A percentile compares a stretch with the other conserved stretches of the same genome.
phyloP scores from a whole-genome alignment of 257 asterid species.

The Forsythia viridissima region DNA sequence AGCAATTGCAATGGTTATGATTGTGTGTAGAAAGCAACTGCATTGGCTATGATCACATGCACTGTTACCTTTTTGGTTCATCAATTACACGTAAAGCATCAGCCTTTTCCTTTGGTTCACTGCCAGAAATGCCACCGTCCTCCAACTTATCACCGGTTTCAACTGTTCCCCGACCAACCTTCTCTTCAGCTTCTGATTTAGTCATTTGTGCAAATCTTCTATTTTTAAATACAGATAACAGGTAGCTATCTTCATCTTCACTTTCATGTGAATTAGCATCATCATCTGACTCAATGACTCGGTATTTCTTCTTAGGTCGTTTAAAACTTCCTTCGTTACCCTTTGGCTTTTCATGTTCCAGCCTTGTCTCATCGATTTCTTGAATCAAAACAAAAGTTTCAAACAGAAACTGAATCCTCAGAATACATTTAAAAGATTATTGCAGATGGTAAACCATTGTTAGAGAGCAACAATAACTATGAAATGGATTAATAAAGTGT shows the following conservation, averaged over 20 bases:
- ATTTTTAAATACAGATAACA: conserved; percentile 40
- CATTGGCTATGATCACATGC: conserved; percentile 7
- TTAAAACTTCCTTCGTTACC: conserved; percentile 34
- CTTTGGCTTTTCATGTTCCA: conserved; percentile 23
- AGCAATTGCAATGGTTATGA: not conserved
- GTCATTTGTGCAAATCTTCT: conserved; percentile 28
- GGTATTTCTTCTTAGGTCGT: conserved; percentile 45
- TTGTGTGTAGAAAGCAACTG: conserved; percentile 3
- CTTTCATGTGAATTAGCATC: conserved; percentile 39
- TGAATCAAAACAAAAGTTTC: not conserved
- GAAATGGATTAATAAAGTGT: not conserved
- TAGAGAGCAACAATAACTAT: not conserved
- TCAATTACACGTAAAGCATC: conserved; percentile 26
- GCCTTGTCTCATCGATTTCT: not conserved
- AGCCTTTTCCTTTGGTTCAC: conserved; percentile 31
- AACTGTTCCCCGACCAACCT: conserved; percentile 23
- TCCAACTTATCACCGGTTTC: conserved; percentile 33
- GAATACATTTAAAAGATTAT: not conserved
- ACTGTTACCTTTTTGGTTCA: conserved; percentile 17
- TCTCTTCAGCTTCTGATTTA: conserved; percentile 33
- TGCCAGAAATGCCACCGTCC: conserved; percentile 22
- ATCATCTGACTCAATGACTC: conserved; percentile 54
- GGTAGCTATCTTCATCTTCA: conserved; percentile 44
- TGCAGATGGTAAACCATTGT: not conserved
- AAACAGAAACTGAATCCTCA: not conserved